phyloP scores from a whole-genome alignment of 2,329 filamentous ascomycete genomes.

The Ilyonectria sp. region DNA sequence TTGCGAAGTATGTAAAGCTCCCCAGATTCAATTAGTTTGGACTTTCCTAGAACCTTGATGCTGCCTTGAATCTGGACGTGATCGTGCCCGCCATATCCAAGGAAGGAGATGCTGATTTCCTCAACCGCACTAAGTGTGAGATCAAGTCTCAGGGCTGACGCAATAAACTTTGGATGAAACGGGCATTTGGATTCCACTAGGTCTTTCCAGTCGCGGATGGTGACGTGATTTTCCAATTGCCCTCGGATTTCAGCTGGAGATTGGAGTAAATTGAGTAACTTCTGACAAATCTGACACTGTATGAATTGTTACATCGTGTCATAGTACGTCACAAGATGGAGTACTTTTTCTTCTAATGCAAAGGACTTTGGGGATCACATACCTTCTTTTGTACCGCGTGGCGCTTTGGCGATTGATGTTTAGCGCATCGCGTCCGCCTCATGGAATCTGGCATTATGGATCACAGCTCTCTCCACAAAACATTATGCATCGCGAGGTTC shows the following conservation, averaged over 20 bases:
- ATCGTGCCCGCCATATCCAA: background rate
- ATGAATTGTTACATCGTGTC: background rate
- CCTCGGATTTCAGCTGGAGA: background rate
- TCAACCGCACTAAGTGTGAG: background rate
- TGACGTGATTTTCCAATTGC: background rate
- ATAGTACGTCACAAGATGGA: background rate
- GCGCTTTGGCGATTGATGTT: background rate
- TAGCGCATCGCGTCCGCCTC: background rate
- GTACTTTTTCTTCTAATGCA: background rate
- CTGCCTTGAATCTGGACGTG: background rate
- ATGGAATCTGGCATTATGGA: background rate
- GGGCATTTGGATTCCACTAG: background rate
- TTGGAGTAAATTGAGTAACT: background rate
- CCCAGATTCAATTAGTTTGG: background rate
- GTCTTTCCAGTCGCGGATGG: background rate
- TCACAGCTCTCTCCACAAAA: background rate
- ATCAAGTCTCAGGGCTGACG: background rate
- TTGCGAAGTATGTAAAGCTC: background rate
- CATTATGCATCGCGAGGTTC: background rate
- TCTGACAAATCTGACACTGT: background rate
- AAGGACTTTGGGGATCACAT: background rate
- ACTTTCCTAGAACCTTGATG: background rate
- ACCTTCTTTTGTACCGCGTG: background rate
- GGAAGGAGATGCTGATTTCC: background rate
- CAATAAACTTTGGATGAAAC: background rate